Evolutionary conservation across 2,329 filamentous ascomycete genomes (phyloP).

Genomic region (Purpureocillium lavendulum): DNA sequence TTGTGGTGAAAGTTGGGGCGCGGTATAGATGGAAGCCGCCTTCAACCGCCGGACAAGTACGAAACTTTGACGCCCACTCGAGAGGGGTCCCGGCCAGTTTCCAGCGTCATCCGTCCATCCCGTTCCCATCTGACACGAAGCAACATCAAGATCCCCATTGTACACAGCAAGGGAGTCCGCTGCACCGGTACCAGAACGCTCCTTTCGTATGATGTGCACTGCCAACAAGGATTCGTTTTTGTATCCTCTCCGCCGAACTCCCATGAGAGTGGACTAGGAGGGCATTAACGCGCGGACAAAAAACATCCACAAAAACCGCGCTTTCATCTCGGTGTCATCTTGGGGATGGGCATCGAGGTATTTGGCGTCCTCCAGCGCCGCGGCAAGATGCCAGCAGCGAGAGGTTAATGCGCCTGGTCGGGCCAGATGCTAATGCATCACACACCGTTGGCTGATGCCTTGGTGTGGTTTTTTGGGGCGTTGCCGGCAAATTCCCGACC

Average conservation of each 20-base stretch:
- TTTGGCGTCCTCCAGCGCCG: slow-evolving; percentile 37
- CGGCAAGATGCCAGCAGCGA: slow-evolving; percentile 32
- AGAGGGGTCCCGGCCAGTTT: slow-evolving; percentile 67
- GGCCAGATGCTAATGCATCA: slow-evolving; percentile 36
- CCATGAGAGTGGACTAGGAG: slow-evolving; percentile 38
- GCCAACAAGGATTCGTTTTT: slow-evolving; percentile 93
- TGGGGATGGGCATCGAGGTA: slow-evolving; percentile 40
- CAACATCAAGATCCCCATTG: not conserved
- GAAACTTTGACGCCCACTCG: slow-evolving; percentile 89
- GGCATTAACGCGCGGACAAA: slow-evolving; percentile 77
- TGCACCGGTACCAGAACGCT: slow-evolving; percentile 17
- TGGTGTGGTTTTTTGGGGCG: slow-evolving; percentile 32
- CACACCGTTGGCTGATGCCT: slow-evolving; percentile 34
- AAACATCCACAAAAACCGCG: slow-evolving; percentile 91
- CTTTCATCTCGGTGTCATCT: slow-evolving; percentile 41
- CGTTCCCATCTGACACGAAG: slow-evolving; percentile 3
- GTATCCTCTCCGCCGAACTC: slow-evolving; percentile 61
- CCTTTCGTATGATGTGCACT: slow-evolving; percentile 76
- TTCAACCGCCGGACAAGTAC: slow-evolving; percentile 62
- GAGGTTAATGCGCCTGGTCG: slow-evolving; percentile 51
- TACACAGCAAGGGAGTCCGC: not conserved
- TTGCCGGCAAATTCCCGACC: slow-evolving; percentile 13
- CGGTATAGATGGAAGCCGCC: not conserved
- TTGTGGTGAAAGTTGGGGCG: slow-evolving; percentile 1
- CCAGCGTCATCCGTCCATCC: no score